Conservation (phyloP, 2,329 filamentous ascomycete species). For the Bertia moriformis region DNA sequence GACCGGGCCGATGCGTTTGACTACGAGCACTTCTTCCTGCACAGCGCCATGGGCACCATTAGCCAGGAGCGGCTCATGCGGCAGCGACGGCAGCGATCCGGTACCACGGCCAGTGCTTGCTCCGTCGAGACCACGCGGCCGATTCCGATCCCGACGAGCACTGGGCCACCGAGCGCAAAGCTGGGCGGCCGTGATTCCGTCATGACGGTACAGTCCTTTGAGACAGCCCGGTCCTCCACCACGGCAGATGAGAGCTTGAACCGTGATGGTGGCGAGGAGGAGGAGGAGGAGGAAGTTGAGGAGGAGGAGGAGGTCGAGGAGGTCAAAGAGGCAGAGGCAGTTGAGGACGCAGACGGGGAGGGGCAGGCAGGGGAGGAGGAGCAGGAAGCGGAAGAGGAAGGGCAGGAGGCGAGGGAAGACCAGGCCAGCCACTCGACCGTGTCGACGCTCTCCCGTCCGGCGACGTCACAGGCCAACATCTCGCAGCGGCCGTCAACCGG, state of each 20-base stretch:
- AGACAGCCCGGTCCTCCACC: conserved; percentile 37
- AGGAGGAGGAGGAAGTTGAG: conserved; percentile 10
- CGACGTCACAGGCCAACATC: conserved; percentile 17
- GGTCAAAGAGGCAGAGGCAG: too few relatives aligned
- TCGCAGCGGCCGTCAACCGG: conserved; percentile 39
- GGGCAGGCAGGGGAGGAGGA: conserved; percentile 9
- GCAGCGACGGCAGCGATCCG: conserved; percentile 28
- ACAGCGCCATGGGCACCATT: conserved; percentile 76
- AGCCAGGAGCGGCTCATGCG: conserved; percentile 32
- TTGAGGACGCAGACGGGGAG: conserved; percentile 3
- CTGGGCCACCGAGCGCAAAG: conserved; percentile 8
- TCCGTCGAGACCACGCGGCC: conserved; percentile 49
- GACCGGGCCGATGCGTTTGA: conserved; percentile 91
- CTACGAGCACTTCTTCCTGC: conserved; percentile 89
- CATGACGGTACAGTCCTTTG: conserved; percentile 31
- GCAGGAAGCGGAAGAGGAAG: conserved; percentile 6
- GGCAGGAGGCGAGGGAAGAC: conserved; percentile 16
- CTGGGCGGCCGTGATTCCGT: conserved; percentile 16
- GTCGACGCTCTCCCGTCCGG: conserved; percentile 4
- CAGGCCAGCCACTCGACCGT: not conserved
- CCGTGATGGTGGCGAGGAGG: conserved; percentile 21
- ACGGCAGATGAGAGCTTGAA: conserved; percentile 40
- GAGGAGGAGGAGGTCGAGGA: conserved; percentile 3
- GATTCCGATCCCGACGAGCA: conserved; percentile 13
- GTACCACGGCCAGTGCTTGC: conserved; percentile 41